Conservation (phyloP, 371 early-diverging fungal genomes). For the Rhizopus delemar region DNA sequence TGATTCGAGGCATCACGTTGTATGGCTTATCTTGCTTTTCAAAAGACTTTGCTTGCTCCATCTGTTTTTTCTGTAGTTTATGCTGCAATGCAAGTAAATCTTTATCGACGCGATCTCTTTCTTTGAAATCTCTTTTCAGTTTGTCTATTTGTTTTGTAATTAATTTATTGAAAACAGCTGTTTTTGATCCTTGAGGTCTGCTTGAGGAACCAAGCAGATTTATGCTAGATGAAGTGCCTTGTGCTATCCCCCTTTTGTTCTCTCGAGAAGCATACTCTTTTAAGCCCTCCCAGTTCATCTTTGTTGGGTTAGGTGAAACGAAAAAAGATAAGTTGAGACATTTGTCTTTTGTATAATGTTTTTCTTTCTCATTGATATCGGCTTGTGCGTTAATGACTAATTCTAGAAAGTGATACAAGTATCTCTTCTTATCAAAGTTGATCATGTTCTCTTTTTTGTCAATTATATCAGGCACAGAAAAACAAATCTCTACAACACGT, state of each 20-base stretch:
- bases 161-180: slow-evolving; percentile 57
- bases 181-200: slow-evolving; percentile 9
- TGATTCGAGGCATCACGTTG: slow-evolving; percentile 43
- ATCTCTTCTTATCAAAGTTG: slow-evolving; percentile 73
- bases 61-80: slow-evolving; percentile 67
- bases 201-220: slow-evolving; percentile 23
- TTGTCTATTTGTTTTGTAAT: slow-evolving; percentile 73
- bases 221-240: slow-evolving; percentile 24
- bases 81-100: slow-evolving; percentile 70
- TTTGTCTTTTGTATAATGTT: slow-evolving; percentile 2
- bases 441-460: slow-evolving; percentile 52
- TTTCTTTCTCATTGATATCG: slow-evolving; percentile 23
- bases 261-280: slow-evolving; percentile 44
- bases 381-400: slow-evolving; percentile 48
- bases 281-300: slow-evolving; percentile 36
- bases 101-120: slow-evolving; percentile 69
- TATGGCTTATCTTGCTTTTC: slow-evolving; percentile 55
- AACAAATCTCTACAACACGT: slow-evolving; percentile 38
- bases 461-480: slow-evolving; percentile 44
- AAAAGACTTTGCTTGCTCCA: slow-evolving; percentile 66
- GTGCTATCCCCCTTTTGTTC: slow-evolving; percentile 29
- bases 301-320: slow-evolving; percentile 24
- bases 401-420: slow-evolving; percentile 63
- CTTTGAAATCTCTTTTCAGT: slow-evolving; percentile 68
- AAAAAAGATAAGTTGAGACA: slow-evolving; percentile 22